These are phyloP conservation scores for Entoloma clypeatum DNA, from an alignment of 1,284 basidiomycete genomes.

Conservation along the genomic window DNA sequence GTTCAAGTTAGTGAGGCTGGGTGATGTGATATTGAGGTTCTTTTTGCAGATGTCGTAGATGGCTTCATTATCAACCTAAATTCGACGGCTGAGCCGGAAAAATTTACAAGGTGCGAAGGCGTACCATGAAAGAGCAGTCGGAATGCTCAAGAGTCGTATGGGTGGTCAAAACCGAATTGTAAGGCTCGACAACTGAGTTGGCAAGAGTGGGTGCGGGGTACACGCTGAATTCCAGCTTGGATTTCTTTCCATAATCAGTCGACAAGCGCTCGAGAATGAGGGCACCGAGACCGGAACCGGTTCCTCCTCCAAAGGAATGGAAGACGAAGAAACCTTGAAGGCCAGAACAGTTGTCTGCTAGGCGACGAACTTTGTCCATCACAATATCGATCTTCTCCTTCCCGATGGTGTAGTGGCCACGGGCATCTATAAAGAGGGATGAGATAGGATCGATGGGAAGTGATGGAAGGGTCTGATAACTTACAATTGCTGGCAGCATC, in stretches of 20 bases:
- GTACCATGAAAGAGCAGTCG: conserved; percentile 97
- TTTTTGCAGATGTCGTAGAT: conserved; percentile 99
- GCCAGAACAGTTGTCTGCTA: conserved; percentile 97
- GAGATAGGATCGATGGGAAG: conserved; percentile 9
- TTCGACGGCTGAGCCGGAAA: conserved; percentile 5
- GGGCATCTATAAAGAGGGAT: conserved; percentile 63
- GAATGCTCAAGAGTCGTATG: conserved; percentile 99
- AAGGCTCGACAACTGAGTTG: conserved; percentile 98
- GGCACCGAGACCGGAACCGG: conserved; percentile 98
- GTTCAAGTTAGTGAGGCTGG: conserved; percentile 95
- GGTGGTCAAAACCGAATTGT: conserved; percentile 98
- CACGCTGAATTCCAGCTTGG: conserved; percentile 98
- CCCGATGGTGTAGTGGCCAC: conserved; percentile 97
- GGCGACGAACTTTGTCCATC: conserved; percentile 94
- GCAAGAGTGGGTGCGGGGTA: conserved; percentile 95
- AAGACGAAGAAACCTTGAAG: conserved; percentile 99
- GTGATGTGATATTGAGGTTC: conserved; percentile 84
- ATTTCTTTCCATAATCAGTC: conserved; percentile 99
- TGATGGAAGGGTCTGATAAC: conserved; percentile 30
- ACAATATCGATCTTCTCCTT: conserved; percentile 93
- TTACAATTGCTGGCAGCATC: conserved; percentile 99
- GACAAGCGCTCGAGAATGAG: conserved; percentile 96
- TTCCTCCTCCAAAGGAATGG: conserved; percentile 99
- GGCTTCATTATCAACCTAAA: conserved; percentile 86
- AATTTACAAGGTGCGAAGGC: conserved; percentile 12